Evolutionary conservation across 2,329 filamentous ascomycete genomes (phyloP).

Genomic region (Penicillium expansum): DNA sequence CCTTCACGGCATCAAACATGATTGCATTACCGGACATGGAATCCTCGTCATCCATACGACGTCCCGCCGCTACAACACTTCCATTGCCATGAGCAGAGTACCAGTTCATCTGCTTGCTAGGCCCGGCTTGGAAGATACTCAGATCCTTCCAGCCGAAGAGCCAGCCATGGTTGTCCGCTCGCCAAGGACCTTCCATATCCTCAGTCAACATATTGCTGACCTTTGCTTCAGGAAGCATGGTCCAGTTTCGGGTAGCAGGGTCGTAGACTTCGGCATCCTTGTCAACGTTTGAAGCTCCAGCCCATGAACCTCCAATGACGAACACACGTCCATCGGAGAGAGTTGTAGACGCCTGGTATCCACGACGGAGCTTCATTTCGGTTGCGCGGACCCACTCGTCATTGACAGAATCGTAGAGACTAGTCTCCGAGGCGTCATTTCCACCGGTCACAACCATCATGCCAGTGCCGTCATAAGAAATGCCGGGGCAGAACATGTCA

Average conservation of each 20-base stretch:
- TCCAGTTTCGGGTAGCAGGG: constrained; percentile 49
- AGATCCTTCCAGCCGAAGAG: constrained; percentile 51
- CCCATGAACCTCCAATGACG: constrained; percentile 58
- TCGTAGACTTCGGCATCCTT: constrained; percentile 60
- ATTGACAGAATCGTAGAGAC: constrained; percentile 38
- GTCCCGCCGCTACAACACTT: constrained; percentile 42
- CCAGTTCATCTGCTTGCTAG: constrained; percentile 57
- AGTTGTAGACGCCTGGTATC: constrained; percentile 54
- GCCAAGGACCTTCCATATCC: constrained; percentile 40
- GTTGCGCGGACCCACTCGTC: constrained; percentile 34
- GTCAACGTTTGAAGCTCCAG: constrained; percentile 44
- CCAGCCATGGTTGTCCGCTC: constrained; percentile 56
- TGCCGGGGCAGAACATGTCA: constrained; percentile 44
- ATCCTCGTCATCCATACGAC: constrained; percentile 45
- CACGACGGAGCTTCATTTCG: constrained; percentile 48
- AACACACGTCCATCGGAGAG: constrained; percentile 56
- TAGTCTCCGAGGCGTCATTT: constrained; percentile 49
- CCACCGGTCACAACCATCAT: constrained; percentile 56
- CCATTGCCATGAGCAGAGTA: constrained; percentile 50
- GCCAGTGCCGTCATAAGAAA: constrained; percentile 50
- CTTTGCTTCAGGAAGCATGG: constrained; percentile 44
- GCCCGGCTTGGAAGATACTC: constrained; percentile 56
- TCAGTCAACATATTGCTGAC: constrained; percentile 47
- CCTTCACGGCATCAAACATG: constrained; percentile 57
- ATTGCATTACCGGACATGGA: constrained; percentile 57